Base-by-base conservation (phyloP, 2,329 filamentous ascomycete genomes). In the Aspergillus fumigatiaffinis region DNA sequence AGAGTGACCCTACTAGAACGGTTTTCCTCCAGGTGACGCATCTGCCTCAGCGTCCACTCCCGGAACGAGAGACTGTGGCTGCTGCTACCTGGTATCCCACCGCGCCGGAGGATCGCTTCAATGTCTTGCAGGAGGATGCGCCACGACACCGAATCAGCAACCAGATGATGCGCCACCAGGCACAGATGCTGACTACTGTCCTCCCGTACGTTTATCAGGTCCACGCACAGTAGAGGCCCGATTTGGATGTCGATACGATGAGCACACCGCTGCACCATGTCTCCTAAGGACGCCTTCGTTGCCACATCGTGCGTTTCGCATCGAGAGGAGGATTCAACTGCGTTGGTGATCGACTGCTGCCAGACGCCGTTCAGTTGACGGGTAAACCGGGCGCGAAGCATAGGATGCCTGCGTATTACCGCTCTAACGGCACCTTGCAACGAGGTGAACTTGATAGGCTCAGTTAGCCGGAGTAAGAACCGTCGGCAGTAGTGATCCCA, bases 371-470 rank as follows among this genome's bases (percentile, higher is more conserved):
- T 25, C 3, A 3, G n/a, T 17, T 14, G 8, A 10, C 6, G 12
- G 8, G 26, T 3, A 41, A 56, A 56, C 14, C 54, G 54, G 14
- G 41, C 54, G 14, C 54, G 48, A 3, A 56, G 54, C 54, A 56
- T 56, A 7, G 48, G 20, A 32, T 56, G 44, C 35, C 20, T 4
- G 25, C n/a, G 5, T 8, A 44, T 2, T 4, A 44, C 2, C 4
- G 41, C 20, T 7, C 1, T 2, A 1, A 20, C 5, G 14, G 41
- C 41, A 20, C 1, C 2, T 9, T 20, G 1, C n/a, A 44, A 5
- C 41, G 4, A 17, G 4, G 8, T 3, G 1, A 20, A 7, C 2
- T 62, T 64, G 46, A 53, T 32, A 20, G 61, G 62, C 7, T 52
- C 54, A 17, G 55, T 48, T 3, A 48, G 32, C 2, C 51, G 51